Evolutionary conservation across 495 filamentous ascomycete species (phyloP).

Genomic region (Xylaria nigripes): DNA sequence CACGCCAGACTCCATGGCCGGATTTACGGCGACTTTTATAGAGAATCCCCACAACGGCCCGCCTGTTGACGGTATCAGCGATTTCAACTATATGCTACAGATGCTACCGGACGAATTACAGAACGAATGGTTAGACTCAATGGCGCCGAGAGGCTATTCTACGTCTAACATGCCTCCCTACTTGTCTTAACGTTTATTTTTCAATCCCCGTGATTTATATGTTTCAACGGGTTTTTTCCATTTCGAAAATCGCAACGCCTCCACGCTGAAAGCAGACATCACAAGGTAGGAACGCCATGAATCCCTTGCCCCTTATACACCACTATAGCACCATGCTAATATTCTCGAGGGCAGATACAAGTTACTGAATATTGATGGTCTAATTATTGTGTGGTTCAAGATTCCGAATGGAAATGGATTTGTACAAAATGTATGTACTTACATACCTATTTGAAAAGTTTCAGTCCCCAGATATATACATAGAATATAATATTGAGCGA

Average conservation of each 20-base stretch:
- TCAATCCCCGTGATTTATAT: neutral
- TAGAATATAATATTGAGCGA: too few species aligned
- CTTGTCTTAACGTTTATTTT: neutral
- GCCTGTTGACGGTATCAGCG: neutral
- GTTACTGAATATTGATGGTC: too few species aligned
- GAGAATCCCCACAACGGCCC: neutral
- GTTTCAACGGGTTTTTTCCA: neutral
- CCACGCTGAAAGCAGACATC: neutral
- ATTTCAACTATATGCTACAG: conserved; percentile 1
- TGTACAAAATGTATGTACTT: too few species aligned
- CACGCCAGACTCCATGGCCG: neutral
- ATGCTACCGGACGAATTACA: conserved; percentile 3
- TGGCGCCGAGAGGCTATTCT: neutral
- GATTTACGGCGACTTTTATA: neutral
- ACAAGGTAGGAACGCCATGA: neutral
- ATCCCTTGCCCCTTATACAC: too few species aligned
- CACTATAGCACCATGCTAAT: too few species aligned
- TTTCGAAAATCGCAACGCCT: neutral
- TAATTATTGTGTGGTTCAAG: too few species aligned
- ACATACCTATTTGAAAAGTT: too few species aligned
- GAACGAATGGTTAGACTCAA: conserved; percentile 5
- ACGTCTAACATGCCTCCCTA: neutral
- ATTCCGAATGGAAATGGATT: too few species aligned
- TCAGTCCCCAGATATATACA: too few species aligned
- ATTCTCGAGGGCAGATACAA: too few species aligned